Evolutionary conservation across 768 basidiomycete species (phyloP).

Genomic region (Holtermannia corniformis): DNA sequence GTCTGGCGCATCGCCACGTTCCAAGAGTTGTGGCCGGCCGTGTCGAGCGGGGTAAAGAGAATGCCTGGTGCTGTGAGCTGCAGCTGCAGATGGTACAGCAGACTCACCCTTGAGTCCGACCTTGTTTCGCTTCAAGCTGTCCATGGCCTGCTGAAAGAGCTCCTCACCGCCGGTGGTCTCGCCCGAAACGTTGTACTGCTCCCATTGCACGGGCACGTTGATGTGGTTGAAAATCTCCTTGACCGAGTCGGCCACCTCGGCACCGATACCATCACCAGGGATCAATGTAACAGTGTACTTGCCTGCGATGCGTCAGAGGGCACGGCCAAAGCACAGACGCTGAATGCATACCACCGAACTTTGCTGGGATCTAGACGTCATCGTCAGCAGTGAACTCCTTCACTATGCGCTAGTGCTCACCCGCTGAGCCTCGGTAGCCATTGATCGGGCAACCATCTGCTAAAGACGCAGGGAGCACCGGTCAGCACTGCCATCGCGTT

Average conservation of each 20-base stretch:
- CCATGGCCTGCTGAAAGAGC: conserved; percentile 96
- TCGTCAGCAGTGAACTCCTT: conserved; percentile 2
- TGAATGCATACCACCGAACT: conserved; percentile 31
- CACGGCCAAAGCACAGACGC: neutral
- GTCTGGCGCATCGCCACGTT: conserved; percentile 99
- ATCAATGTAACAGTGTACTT: conserved; percentile 69
- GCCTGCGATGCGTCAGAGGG: conserved; percentile 10
- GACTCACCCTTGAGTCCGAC: conserved; percentile 89
- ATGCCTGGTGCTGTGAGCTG: conserved; percentile 56
- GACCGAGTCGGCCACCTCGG: conserved; percentile 94
- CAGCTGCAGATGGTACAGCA: neutral
- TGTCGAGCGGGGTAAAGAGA: conserved; percentile 94
- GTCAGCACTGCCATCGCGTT: neutral
- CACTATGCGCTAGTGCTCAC: conserved; percentile 15
- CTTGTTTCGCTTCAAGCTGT: conserved; percentile 90
- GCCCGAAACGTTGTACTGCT: conserved; percentile 95
- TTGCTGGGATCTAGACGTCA: conserved; percentile 30
- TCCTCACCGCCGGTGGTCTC: conserved; percentile 88
- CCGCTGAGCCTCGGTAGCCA: conserved; percentile 29
- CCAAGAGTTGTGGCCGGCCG: conserved; percentile 96
- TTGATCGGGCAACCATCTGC: conserved; percentile 11
- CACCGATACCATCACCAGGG: conserved; percentile 94
- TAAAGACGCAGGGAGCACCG: neutral
- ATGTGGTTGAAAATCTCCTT: conserved; percentile 97
- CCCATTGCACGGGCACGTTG: conserved; percentile 98